phyloP scores from a whole-genome alignment of 495 filamentous ascomycete genomes.

The Penicillium roqueforti region DNA sequence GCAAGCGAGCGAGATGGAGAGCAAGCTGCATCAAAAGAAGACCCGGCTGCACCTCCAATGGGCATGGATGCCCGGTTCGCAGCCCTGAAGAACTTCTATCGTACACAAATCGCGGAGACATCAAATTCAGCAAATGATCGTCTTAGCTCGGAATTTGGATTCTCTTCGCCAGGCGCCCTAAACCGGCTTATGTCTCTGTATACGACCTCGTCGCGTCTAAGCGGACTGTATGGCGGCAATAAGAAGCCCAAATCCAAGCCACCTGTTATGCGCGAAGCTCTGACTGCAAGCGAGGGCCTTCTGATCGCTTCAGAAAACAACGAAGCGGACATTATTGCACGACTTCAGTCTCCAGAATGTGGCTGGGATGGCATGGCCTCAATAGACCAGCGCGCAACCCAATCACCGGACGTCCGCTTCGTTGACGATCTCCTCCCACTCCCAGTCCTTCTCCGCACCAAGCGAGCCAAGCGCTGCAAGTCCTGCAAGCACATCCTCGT shows the following conservation, averaged over 20 bases:
- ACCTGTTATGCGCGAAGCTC: slow-evolving; percentile 73
- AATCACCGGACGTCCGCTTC: slow-evolving; percentile 52
- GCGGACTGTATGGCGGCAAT: slow-evolving; percentile 46
- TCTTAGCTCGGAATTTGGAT: slow-evolving; percentile 46
- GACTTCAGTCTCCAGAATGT: slow-evolving; percentile 39
- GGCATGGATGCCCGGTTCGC: slow-evolving; percentile 42
- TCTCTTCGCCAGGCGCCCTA: slow-evolving; percentile 76
- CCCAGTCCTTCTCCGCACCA: slow-evolving; percentile 77
- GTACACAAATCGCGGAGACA: slow-evolving; percentile 60
- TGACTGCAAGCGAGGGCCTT: slow-evolving; percentile 64
- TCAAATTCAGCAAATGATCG: slow-evolving; percentile 51
- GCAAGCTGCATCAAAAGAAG: slow-evolving; percentile 16
- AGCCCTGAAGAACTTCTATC: slow-evolving; percentile 66
- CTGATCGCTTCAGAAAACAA: slow-evolving; percentile 48
- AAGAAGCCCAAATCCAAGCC: slow-evolving; percentile 66
- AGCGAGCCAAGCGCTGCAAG: slow-evolving; percentile 87
- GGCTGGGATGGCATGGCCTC: slow-evolving; percentile 55
- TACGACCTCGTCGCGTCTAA: slow-evolving; percentile 51
- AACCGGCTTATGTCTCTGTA: slow-evolving; percentile 91
- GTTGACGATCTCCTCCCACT: slow-evolving; percentile 68
- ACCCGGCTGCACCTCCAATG: slow-evolving; percentile 20
- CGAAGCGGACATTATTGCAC: slow-evolving; percentile 44
- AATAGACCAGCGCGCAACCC: slow-evolving; percentile 46
- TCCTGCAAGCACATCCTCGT: slow-evolving; percentile 91
- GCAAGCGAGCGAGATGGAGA: slow-evolving; percentile 11